Evolutionary conservation across 176 grass and related monocot species (phyloP), one percentile per base, ranked within the genome.

Genomic region (Zoysia pacifica): DNA sequence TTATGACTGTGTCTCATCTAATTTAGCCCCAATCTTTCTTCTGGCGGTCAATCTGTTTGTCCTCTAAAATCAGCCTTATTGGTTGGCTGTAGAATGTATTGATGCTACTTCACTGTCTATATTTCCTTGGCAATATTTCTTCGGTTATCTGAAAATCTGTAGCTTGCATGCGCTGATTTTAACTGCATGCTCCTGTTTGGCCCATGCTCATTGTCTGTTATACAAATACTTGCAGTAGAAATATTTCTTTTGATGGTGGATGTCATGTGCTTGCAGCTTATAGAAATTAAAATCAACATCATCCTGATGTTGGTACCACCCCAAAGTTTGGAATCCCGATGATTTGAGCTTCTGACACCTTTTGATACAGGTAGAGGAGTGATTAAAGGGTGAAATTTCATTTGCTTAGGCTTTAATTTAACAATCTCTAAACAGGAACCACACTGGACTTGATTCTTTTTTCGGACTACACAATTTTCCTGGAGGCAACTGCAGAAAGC

Each of bases 381-480:
- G 16, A 70, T 70, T 37, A 45, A 65, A 1, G 70, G 78, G 40
- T 80, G 81, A 61, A 88, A 63, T 74, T 86, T 93, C 12, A 58
- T 72, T 56, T 86, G 81, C 44, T 86, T 77, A 56, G 88, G 76
- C 74, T 86, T 86, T n/a, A 94, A 65, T 51, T 20, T 67, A 69
- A 91, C 71, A 14, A 89, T 54, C 83, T 89, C 79, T 42, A 79
- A 98, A 76, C 95, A 98, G 41, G 91, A 87, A 50, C 92, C 95
- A 76, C 95, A 98, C 48, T 83, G 86, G 67, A 86, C 77, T 62
- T 55, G 78, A 75, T 69, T 85, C 20, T 77, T 53, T 81, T 69
- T 88, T 62, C 81, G 52, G 39, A 64, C 9, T 48, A 83, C n/a
- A 68, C 62, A 83, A 28, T 83, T 85, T 87, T 40, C 59, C 69